phyloP scores from a whole-genome alignment of 2,329 filamentous ascomycete species.

The Alternaria angustiovoidea region DNA sequence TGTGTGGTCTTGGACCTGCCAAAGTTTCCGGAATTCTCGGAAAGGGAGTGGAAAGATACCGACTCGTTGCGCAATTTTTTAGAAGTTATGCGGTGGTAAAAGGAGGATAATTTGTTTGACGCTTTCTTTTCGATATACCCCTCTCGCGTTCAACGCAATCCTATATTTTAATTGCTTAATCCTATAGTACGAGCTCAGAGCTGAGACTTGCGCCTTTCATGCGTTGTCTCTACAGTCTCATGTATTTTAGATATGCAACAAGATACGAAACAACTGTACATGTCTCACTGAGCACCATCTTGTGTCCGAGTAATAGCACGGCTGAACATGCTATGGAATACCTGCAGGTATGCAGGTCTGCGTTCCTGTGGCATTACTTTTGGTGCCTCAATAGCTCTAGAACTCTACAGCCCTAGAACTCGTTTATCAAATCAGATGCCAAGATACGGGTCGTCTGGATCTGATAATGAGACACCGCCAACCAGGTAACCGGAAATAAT shows the following conservation, averaged over 20 bases:
- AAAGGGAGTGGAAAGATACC: neutral
- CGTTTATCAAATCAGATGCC: neutral
- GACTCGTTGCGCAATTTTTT: conserved; percentile 1
- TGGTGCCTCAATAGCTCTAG: neutral
- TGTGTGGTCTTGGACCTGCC: neutral
- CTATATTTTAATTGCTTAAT: neutral
- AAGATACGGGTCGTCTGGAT: neutral
- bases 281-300: neutral
- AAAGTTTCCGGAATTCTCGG: neutral
- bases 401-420: neutral
- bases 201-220: neutral
- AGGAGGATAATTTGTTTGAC: neutral
- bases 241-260: neutral
- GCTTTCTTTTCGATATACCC: neutral
- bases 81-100: neutral
- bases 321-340: neutral
- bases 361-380: neutral
- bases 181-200: neutral
- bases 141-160: neutral
- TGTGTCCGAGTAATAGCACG: neutral
- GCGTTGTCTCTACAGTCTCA: neutral
- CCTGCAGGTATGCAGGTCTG: neutral
- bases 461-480: neutral
- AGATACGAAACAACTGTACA: neutral
- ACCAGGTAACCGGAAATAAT: neutral